phyloP scores from a whole-genome alignment of 2,329 filamentous ascomycete genomes.

The Botryotinia globosa region DNA sequence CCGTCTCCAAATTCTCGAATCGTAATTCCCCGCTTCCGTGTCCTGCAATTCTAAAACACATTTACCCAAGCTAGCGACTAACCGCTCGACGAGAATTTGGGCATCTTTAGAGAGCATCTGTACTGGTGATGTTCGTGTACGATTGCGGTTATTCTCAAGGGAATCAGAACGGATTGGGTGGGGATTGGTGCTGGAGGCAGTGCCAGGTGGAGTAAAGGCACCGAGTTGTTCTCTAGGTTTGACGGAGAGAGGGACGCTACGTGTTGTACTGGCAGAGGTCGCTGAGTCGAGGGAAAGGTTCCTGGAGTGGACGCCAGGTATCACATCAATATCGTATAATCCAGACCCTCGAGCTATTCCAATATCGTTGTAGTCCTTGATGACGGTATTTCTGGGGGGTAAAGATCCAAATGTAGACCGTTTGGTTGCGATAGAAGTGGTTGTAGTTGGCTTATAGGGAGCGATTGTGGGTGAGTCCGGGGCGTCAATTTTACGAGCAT shows the following conservation, averaged over 20 bases:
- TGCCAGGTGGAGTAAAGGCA: constrained; percentile 15
- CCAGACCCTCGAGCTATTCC: constrained; percentile 25
- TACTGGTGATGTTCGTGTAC: constrained; percentile 32
- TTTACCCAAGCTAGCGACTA: constrained; percentile 58
- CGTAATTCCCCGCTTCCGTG: constrained; percentile 51
- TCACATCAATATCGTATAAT: constrained; percentile 38
- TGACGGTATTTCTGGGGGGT: constrained; percentile 20
- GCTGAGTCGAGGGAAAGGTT: constrained; percentile 39
- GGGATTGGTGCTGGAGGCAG: background rate
- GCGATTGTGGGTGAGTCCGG: constrained; percentile 3
- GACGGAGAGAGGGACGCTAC: constrained; percentile 61
- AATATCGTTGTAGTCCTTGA: constrained; percentile 21
- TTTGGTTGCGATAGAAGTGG: constrained; percentile 30
- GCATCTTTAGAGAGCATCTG: constrained; percentile 48
- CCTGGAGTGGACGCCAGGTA: constrained; percentile 54
- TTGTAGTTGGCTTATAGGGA: constrained; percentile 11
- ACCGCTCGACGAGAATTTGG: constrained; percentile 56
- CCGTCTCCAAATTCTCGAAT: constrained; percentile 63
- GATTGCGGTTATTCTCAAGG: constrained; percentile 25
- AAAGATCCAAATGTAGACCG: constrained; percentile 35
- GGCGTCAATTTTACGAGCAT: background rate
- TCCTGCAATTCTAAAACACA: constrained; percentile 59
- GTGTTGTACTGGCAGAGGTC: constrained; percentile 49
- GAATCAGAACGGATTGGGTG: constrained; percentile 16
- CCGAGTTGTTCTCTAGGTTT: constrained; percentile 42